Conservation (phyloP, 768 basidiomycete genomes). For the Fomitopsis serialis region DNA sequence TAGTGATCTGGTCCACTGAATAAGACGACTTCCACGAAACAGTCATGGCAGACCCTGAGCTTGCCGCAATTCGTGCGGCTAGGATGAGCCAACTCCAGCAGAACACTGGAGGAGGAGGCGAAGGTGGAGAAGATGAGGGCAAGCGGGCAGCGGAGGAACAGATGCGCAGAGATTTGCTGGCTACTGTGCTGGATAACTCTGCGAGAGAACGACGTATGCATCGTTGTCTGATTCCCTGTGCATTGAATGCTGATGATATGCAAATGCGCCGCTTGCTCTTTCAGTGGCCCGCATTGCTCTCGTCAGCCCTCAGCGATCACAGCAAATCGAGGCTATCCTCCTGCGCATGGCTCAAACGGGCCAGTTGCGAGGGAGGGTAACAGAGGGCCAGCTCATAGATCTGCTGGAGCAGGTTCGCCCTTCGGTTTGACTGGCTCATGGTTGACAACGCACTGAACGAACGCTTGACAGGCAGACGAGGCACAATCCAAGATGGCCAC, state of each 20-base stretch:
- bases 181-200: constrained; percentile 68
- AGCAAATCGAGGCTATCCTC: constrained; percentile 74
- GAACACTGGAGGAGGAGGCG: constrained; percentile 11
- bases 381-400: constrained; percentile 78
- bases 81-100: constrained; percentile 35
- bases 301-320: constrained; percentile 77
- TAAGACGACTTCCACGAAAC: no score
- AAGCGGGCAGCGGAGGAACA: constrained; percentile 63
- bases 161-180: constrained; percentile 70
- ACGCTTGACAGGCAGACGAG: constrained; percentile 36
- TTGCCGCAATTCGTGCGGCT: constrained; percentile 41
- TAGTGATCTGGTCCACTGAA: no score
- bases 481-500: constrained; percentile 29
- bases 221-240: background rate
- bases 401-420: constrained; percentile 70
- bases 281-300: constrained; percentile 84
- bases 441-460: background rate
- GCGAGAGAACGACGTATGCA: constrained; percentile 75
- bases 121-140: constrained; percentile 43
- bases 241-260: background rate
- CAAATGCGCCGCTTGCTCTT: background rate
- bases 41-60: constrained; percentile 34
- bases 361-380: constrained; percentile 71
- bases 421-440: background rate
- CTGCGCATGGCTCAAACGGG: constrained; percentile 81